Base-by-base conservation (phyloP, 306 rosid genomes). In the Acacia acuminata region DNA sequence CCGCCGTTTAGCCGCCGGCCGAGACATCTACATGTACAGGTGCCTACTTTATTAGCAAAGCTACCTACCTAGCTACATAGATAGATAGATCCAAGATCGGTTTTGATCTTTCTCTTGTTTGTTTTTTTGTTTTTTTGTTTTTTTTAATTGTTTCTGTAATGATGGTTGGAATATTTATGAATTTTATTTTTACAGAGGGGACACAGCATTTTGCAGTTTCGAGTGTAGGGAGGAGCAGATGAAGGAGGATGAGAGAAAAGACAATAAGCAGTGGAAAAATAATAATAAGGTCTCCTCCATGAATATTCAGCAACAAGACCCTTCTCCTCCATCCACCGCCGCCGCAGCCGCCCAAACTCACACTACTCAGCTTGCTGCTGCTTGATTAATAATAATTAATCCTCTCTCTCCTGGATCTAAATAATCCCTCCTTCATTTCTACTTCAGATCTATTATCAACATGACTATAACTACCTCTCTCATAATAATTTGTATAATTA, bases 11-110 rank as follows among this genome's bases (percentile, higher is more conserved):
- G 78, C 94, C 30, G 86, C 97, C 10, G 92, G 87, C 73, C 89
- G 90, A 32, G 98, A 95, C 90, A 92, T 95, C 86, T 95, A 92
- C 71, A 95, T 95, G 95, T 95, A 95, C 45, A 91, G 89, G 98
- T 94, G 17, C 17, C 5, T 4, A 0, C 10, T 38, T 38, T 38
- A 38, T 38, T 38, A 6, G 1, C 42, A 38, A 38, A 38, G 42
- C 42, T 38, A 38, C 42, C 42, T 38, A 38, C 42, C 42, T 38
- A 38, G 42, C 42, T 38, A 0, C 15, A 4, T 0, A 30, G 16
- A 13, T 65, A 14, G 30, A 58, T 65, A 14, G 30, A 58, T 65
- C n/a, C 32, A 65, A 15, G n/a, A 10, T 48, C 14, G 14, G 16
- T 48, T 14, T 19, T 0, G 30, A 6, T 64, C 5, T 10, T 2